Percentiles rank a stretch among this genome's conserved stretches.
Conservation (phyloP, 306 rosid genomes). For the Pyrus communis region DNA sequence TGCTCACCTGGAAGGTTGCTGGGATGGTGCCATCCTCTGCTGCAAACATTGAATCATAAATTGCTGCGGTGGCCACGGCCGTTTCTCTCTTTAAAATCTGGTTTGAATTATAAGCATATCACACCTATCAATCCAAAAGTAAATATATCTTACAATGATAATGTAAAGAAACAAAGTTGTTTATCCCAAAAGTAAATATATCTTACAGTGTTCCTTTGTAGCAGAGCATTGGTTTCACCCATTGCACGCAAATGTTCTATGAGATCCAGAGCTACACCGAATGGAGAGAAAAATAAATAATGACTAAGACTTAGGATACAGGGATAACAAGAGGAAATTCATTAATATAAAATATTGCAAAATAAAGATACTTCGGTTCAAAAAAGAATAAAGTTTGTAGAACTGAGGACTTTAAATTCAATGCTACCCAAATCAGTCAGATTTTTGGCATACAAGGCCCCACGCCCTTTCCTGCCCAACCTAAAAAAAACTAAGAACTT, state of each 20-base stretch:
- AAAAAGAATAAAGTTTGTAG: background rate
- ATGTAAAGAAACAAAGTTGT: background rate
- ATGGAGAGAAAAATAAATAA: background rate
- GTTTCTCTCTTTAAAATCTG: conserved; percentile 82
- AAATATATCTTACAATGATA: no score
- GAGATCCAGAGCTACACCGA: conserved; percentile 66
- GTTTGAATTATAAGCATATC: conserved; percentile 9
- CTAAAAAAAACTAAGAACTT: background rate
- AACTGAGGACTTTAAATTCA: background rate
- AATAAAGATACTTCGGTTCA: background rate
- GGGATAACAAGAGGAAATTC: background rate
- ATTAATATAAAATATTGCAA: background rate
- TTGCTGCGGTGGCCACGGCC: conserved; percentile 89
- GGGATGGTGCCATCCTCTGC: conserved; percentile 87
- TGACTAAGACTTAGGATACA: background rate
- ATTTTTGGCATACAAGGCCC: background rate
- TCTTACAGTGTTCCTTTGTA: conserved; percentile 62
- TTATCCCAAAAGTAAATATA: background rate
- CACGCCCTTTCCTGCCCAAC: background rate
- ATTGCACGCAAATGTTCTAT: conserved; percentile 88
- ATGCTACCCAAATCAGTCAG: background rate
- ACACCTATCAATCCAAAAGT: background rate
- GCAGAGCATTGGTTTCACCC: conserved; percentile 92
- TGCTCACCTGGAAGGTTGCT: conserved; percentile 89
- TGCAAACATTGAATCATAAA: conserved; percentile 88